Evolutionary conservation across 2,329 filamentous ascomycete genomes (phyloP).

Genomic region (Talaromyces sp.): DNA sequence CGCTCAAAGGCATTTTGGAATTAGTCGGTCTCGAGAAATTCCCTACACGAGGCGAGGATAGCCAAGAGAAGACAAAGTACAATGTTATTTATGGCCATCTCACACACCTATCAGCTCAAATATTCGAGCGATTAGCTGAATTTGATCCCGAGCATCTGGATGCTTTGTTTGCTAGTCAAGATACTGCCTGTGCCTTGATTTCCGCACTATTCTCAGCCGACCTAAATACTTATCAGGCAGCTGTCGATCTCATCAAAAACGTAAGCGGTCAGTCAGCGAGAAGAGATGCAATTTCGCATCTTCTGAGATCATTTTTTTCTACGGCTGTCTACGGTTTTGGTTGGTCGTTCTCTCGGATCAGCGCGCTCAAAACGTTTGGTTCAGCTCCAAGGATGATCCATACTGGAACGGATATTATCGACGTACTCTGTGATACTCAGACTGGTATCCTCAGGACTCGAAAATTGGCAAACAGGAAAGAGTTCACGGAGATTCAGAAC

Average conservation of each 20-base stretch:
- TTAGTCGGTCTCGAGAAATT: constrained; percentile 76
- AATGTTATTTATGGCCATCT: constrained; percentile 67
- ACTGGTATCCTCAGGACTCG: constrained; percentile 60
- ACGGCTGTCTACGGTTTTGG: constrained; percentile 57
- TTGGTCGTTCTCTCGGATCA: constrained; percentile 55
- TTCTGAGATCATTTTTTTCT: constrained; percentile 56
- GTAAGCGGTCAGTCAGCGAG: constrained; percentile 68
- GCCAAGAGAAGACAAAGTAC: constrained; percentile 64
- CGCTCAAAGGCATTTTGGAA: constrained; percentile 66
- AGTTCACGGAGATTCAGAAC: constrained; percentile 64
- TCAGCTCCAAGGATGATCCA: constrained; percentile 60
- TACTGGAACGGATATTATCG: constrained; percentile 59
- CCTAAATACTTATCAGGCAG: constrained; percentile 72
- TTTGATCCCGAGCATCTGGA: constrained; percentile 69
- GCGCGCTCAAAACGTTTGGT: constrained; percentile 56
- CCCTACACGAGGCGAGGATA: constrained; percentile 46
- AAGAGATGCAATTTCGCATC: constrained; percentile 58
- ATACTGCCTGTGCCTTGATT: constrained; percentile 70
- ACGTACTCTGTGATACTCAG: constrained; percentile 62
- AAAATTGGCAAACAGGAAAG: constrained; percentile 54
- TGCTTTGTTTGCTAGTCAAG: constrained; percentile 63
- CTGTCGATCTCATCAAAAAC: constrained; percentile 77
- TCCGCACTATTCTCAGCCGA: constrained; percentile 79
- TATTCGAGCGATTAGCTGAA: constrained; percentile 75
- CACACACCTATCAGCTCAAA: constrained; percentile 62